A percentile compares a stretch with the other conserved stretches of the same genome.
These are phyloP conservation scores for Trametes versicolor DNA, from an alignment of 1,284 basidiomycete genomes.

Conservation along the genomic window DNA sequence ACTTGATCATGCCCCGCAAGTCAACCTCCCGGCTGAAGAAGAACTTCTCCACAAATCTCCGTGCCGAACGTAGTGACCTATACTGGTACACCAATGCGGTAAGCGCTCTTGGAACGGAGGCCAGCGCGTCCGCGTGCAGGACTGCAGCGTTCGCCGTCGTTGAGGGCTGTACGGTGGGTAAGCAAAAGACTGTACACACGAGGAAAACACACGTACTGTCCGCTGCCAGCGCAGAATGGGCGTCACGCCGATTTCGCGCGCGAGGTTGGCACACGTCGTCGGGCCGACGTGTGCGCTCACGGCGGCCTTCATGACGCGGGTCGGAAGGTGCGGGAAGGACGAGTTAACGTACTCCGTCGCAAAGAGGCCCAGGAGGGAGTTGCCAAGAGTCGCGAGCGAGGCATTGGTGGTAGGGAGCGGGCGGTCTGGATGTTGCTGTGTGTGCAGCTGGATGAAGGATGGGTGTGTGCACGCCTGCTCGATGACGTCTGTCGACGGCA, in stretches of 20 bases:
- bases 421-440: slow-evolving; percentile 62
- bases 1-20: slow-evolving; percentile 87
- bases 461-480: slow-evolving; percentile 86
- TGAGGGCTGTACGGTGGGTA: slow-evolving; percentile 50
- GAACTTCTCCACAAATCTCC: slow-evolving; percentile 86
- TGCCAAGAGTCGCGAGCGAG: slow-evolving; percentile 85
- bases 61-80: slow-evolving; percentile 81
- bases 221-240: slow-evolving; percentile 78
- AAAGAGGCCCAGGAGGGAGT: slow-evolving; percentile 92
- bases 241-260: slow-evolving; percentile 81
- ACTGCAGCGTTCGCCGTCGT: slow-evolving; percentile 59
- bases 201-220: slow-evolving; percentile 56
- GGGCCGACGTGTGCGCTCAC: slow-evolving; percentile 93
- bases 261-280: slow-evolving; percentile 83
- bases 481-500: slow-evolving; percentile 60
- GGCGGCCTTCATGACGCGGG: slow-evolving; percentile 89
- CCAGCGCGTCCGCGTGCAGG: slow-evolving; percentile 76
- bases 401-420: slow-evolving; percentile 74
- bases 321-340: slow-evolving; percentile 92
- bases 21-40: slow-evolving; percentile 89
- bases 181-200: slow-evolving; percentile 12
- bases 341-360: slow-evolving; percentile 88
- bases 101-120: slow-evolving; percentile 79
- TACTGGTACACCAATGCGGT: slow-evolving; percentile 83
- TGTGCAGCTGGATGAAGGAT: slow-evolving; percentile 70